These are phyloP conservation scores for Tuber melanosporum DNA, from an alignment of 495 filamentous ascomycete species.

Conservation along the genomic window DNA sequence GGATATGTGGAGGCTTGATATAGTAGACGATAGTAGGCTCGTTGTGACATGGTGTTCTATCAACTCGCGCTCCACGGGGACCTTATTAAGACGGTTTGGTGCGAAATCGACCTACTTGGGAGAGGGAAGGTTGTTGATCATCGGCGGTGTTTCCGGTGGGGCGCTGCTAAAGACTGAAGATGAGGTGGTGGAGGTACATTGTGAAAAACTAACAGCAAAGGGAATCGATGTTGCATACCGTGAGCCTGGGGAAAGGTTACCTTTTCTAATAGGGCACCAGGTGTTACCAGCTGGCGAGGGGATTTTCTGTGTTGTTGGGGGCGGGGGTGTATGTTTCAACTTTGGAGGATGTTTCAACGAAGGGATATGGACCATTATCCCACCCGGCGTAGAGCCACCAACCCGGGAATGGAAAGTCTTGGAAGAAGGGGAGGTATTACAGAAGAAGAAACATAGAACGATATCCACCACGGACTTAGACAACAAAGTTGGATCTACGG, in stretches of 20 bases:
- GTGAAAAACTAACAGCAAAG: constrained; percentile 34
- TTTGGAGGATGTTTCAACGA: constrained; percentile 74
- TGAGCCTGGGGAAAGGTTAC: constrained; percentile 42
- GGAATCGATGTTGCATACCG: constrained; percentile 26
- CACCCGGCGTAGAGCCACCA: constrained; percentile 16
- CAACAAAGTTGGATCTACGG: constrained; percentile 4
- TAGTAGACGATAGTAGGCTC: constrained; percentile 22
- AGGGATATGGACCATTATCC: constrained; percentile 49
- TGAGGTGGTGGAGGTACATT: constrained; percentile 35
- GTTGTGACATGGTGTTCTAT: constrained; percentile 34
- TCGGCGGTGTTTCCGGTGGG: constrained; percentile 37
- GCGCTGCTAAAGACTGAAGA: constrained; percentile 33
- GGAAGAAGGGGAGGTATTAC: constrained; percentile 29
- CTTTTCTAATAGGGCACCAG: constrained; percentile 62
- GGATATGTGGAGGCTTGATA: constrained; percentile 40
- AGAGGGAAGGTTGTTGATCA: constrained; percentile 26
- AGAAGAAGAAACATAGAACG: constrained; percentile 22
- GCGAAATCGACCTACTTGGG: constrained; percentile 35
- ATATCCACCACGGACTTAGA: not conserved
- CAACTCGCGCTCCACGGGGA: constrained; percentile 34
- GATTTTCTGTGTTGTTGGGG: constrained; percentile 56
- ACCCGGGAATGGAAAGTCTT: constrained; percentile 26
- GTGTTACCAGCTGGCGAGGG: constrained; percentile 47
- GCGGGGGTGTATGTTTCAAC: constrained; percentile 83
- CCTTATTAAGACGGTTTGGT: constrained; percentile 36